These are phyloP conservation scores for Monosporozyma aerobia DNA, from an alignment of 805 yeast genomes.

Conservation along the genomic window DNA sequence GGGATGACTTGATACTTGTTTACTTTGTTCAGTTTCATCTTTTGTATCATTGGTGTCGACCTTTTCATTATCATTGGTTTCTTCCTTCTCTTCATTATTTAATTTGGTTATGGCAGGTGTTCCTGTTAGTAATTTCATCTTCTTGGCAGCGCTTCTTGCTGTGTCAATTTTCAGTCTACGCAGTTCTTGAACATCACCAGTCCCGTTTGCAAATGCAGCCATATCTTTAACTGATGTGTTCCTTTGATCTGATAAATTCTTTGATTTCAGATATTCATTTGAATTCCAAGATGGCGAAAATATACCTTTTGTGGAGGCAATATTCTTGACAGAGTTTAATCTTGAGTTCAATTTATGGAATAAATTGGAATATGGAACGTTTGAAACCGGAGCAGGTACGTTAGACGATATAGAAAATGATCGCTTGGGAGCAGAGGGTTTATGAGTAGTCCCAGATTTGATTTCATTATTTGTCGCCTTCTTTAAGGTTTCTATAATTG, in stretches of 20 bases:
- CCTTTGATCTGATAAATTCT: neutral
- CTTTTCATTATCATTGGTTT: neutral
- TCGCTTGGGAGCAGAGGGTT: constrained; percentile 6
- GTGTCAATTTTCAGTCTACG: constrained; percentile 35
- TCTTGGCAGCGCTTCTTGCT: constrained; percentile 36
- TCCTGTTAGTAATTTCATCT: constrained; percentile 31
- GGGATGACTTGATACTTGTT: neutral
- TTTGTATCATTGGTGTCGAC: neutral
- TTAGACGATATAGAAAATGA: constrained; percentile 14
- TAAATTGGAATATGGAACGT: constrained; percentile 21
- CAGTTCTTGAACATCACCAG: constrained; percentile 22
- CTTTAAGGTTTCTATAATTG: constrained; percentile 29
- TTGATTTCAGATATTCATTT: neutral
- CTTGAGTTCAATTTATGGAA: constrained; percentile 32
- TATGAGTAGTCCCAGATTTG: neutral
- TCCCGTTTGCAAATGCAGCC: constrained; percentile 5
- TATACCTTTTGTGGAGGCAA: constrained; percentile 29
- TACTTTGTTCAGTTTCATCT: neutral
- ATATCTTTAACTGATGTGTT: constrained; percentile 6
- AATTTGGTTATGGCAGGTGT: constrained; percentile 14
- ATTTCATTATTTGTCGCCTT: neutral
- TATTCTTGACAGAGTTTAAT: constrained; percentile 21
- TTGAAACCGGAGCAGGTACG: constrained; percentile 10
- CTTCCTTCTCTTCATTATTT: constrained; percentile 4
- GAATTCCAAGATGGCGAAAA: constrained; percentile 26